These are phyloP conservation scores for Dendrothele bispora DNA, from an alignment of 768 basidiomycete species.

Conservation along the genomic window DNA sequence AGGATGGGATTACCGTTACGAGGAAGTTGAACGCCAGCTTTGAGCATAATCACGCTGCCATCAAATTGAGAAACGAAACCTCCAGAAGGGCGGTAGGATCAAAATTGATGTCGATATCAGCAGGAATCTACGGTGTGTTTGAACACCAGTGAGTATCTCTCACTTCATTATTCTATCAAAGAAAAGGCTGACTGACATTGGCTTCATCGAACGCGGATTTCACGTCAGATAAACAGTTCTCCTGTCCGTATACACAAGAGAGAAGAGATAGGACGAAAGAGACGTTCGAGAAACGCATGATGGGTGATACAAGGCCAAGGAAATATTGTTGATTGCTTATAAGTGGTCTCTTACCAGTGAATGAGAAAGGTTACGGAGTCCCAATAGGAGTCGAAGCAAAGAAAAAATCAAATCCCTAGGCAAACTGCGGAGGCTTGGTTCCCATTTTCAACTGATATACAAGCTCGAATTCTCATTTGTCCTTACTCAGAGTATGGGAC, in stretches of 20 bases:
- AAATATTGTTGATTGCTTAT: too few species aligned
- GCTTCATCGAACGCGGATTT: slow-evolving; percentile 2
- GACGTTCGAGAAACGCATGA: slow-evolving; percentile 2
- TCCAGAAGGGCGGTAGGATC: slow-evolving; percentile 24
- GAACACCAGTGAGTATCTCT: background rate
- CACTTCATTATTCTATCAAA: background rate
- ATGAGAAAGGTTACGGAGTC: too few species aligned
- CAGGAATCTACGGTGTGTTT: slow-evolving; percentile 17
- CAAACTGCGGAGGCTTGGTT: too few species aligned
- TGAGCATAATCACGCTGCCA: slow-evolving; percentile 20
- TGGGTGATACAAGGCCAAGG: too few species aligned
- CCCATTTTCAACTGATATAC: too few species aligned
- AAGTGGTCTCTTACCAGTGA: too few species aligned
- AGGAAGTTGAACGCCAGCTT: slow-evolving; percentile 18
- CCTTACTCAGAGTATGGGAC: too few species aligned
- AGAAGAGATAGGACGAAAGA: slow-evolving; percentile 5
- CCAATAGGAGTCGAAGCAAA: too few species aligned
- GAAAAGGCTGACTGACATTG: background rate
- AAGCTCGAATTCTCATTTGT: too few species aligned
- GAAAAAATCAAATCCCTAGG: too few species aligned
- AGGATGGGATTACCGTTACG: slow-evolving; percentile 2
- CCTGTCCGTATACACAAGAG: slow-evolving; percentile 2
- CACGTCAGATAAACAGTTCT: background rate
- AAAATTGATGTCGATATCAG: slow-evolving; percentile 19
- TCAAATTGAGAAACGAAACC: slow-evolving; percentile 23